Conservation (phyloP, 805 yeast species). For the Torulaspora quercuum region DNA sequence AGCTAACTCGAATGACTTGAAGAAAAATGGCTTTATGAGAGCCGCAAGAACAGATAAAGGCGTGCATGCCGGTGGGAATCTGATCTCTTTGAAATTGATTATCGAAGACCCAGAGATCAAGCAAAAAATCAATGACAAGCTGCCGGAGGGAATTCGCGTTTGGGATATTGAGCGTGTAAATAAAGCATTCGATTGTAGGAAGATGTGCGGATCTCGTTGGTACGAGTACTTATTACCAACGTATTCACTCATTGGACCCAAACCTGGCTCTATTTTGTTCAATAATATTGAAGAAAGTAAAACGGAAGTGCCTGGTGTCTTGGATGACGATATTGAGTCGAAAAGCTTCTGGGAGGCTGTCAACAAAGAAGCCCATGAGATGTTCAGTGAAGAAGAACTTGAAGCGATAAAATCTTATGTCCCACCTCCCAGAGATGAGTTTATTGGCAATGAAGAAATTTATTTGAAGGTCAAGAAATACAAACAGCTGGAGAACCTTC, state of each 20-base stretch:
- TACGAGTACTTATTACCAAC: slow-evolving; percentile 94
- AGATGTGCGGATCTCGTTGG: slow-evolving; percentile 91
- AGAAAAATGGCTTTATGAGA: slow-evolving; percentile 81
- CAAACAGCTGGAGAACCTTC: slow-evolving; percentile 60
- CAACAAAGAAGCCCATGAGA: slow-evolving; percentile 38
- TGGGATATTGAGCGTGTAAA: slow-evolving; percentile 93
- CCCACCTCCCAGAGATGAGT: slow-evolving; percentile 40
- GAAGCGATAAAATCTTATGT: slow-evolving; percentile 29
- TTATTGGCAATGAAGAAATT: slow-evolving; percentile 39
- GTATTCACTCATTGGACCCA: slow-evolving; percentile 86
- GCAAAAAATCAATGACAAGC: slow-evolving; percentile 62
- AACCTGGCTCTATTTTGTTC: slow-evolving; percentile 65
- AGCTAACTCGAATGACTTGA: slow-evolving; percentile 82
- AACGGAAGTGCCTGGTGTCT: slow-evolving; percentile 52
- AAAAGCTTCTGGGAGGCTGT: slow-evolving; percentile 66
- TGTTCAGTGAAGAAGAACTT: slow-evolving; percentile 31
- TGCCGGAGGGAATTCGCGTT: slow-evolving; percentile 84
- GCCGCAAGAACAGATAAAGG: slow-evolving; percentile 93
- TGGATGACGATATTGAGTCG: slow-evolving; percentile 66
- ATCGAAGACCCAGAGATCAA: slow-evolving; percentile 71
- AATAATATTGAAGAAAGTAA: slow-evolving; percentile 54
- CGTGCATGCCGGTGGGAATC: slow-evolving; percentile 96
- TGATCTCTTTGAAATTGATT: slow-evolving; percentile 77
- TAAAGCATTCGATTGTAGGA: slow-evolving; percentile 89
- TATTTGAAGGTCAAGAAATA: slow-evolving; percentile 46